These are phyloP conservation scores for Pichia inconspicua DNA, from an alignment of 1,139 yeast species.

Conservation along the genomic window DNA sequence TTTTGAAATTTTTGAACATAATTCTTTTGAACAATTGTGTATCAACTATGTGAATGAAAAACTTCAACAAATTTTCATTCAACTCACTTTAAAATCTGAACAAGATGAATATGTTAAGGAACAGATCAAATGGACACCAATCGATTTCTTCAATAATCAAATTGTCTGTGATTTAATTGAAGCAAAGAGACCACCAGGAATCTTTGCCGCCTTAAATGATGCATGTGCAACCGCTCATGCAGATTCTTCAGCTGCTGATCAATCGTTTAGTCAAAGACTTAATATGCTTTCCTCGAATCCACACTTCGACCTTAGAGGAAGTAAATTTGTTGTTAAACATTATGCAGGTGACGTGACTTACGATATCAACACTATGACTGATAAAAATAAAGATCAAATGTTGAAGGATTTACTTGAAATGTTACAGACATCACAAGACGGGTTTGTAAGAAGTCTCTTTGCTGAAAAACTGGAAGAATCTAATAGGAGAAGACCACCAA, in stretches of 20 bases:
- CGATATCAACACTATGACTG: conserved; percentile 87
- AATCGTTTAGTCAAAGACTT: conserved; percentile 87
- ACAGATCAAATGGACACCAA: conserved; percentile 96
- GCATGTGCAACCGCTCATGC: conserved; percentile 99
- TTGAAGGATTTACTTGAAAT: conserved; percentile 81
- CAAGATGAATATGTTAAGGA: conserved; percentile 96
- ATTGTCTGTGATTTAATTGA: conserved; percentile 97
- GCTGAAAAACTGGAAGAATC: conserved; percentile 72
- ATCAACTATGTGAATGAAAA: conserved; percentile 96
- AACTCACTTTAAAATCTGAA: conserved; percentile 89
- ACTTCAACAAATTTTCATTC: conserved; percentile 93
- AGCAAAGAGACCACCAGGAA: conserved; percentile 90
- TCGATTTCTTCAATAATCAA: conserved; percentile 91
- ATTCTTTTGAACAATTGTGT: conserved; percentile 94
- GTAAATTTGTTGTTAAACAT: conserved; percentile 86
- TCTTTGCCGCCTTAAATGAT: conserved; percentile 93
- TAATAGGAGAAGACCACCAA: conserved; percentile 81
- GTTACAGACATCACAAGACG: conserved; percentile 61
- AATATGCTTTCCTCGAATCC: conserved; percentile 76
- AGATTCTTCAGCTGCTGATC: conserved; percentile 94
- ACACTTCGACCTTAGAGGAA: conserved; percentile 84
- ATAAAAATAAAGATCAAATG: conserved; percentile 92
- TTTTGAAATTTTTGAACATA: conserved; percentile 93
- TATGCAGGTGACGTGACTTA: conserved; percentile 98
- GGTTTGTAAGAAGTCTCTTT: conserved; percentile 60